Conservation (phyloP, 805 yeast genomes). For the Yamadazyma endophytica region DNA sequence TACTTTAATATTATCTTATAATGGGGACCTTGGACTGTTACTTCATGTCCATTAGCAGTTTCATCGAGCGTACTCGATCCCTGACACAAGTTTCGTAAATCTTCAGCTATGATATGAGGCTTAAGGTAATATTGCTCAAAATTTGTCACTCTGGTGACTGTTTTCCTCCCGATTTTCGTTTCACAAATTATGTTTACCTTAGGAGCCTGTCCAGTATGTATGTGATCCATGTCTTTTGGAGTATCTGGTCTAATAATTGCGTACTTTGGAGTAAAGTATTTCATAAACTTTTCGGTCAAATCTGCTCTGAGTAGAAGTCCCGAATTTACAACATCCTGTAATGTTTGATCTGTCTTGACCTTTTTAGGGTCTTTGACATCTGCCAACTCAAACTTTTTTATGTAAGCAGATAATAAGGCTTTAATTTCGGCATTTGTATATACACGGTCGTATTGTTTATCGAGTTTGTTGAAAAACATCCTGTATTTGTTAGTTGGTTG, state of each 20-base stretch:
- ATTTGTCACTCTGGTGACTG: constrained; percentile 68
- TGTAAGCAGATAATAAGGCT: constrained; percentile 50
- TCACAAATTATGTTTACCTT: constrained; percentile 64
- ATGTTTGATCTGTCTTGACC: constrained; percentile 51
- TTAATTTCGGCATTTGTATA: constrained; percentile 57
- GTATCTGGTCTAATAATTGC: constrained; percentile 48
- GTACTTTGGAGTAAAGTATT: constrained; percentile 47
- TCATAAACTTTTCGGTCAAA: constrained; percentile 41
- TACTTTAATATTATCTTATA: constrained; percentile 56
- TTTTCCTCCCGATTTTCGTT: constrained; percentile 75
- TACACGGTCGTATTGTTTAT: constrained; percentile 30
- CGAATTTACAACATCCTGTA: constrained; percentile 41
- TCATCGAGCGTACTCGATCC: constrained; percentile 79
- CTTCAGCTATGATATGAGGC: constrained; percentile 61
- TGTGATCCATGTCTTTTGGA: constrained; percentile 18
- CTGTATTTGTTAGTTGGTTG: constrained; percentile 54
- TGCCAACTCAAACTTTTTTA: constrained; percentile 48
- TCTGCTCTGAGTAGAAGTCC: constrained; percentile 46
- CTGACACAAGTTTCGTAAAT: constrained; percentile 74
- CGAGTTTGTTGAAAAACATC: constrained; percentile 41
- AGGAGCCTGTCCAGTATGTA: constrained; percentile 66
- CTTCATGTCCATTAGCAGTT: constrained; percentile 57
- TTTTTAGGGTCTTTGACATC: constrained; percentile 48
- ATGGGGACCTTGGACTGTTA: constrained; percentile 91
- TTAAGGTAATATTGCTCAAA: constrained; percentile 66